Conservation (phyloP, 2,329 filamentous ascomycete species). For the Aspergillus luchuensis region DNA sequence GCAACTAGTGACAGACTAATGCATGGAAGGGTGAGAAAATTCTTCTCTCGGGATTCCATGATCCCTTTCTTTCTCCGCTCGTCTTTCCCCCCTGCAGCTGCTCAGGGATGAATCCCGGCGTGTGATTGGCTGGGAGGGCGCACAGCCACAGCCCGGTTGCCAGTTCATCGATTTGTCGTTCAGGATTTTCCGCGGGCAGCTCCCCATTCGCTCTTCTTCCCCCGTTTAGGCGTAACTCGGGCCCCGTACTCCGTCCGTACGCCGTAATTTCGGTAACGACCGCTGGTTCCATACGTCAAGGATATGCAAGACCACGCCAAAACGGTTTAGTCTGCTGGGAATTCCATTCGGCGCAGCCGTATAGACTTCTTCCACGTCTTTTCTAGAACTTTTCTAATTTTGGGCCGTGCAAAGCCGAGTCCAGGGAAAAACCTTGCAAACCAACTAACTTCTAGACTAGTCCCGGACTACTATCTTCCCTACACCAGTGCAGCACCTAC, state of each 20-base stretch:
- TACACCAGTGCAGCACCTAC: not conserved
- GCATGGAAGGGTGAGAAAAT: constrained; percentile 7
- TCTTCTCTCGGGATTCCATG: not conserved
- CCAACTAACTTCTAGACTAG: not conserved
- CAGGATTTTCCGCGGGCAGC: not conserved
- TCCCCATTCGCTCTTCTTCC: not conserved
- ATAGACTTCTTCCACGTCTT: constrained; percentile 17
- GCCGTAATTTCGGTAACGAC: not conserved
- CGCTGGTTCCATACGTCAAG: not conserved
- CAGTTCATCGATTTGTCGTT: not conserved
- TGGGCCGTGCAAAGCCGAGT: constrained; percentile 11
- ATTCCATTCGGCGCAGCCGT: constrained; percentile 12
- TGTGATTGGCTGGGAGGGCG: not conserved
- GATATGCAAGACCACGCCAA: not conserved
- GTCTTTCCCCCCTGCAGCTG: not conserved
- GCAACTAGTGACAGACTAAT: constrained; percentile 4
- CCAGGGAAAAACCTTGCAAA: not conserved
- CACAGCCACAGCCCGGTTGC: constrained; percentile 5
- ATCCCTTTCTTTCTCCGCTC: not conserved
- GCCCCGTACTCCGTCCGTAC: not conserved
- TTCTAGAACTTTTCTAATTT: constrained; percentile 28
- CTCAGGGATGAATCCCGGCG: not conserved
- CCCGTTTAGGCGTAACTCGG: not conserved
- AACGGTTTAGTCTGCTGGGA: not conserved
- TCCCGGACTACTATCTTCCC: not conserved